Base-by-base conservation (phyloP, 345 rosid genomes). In the Lumnitzera racemosa region DNA sequence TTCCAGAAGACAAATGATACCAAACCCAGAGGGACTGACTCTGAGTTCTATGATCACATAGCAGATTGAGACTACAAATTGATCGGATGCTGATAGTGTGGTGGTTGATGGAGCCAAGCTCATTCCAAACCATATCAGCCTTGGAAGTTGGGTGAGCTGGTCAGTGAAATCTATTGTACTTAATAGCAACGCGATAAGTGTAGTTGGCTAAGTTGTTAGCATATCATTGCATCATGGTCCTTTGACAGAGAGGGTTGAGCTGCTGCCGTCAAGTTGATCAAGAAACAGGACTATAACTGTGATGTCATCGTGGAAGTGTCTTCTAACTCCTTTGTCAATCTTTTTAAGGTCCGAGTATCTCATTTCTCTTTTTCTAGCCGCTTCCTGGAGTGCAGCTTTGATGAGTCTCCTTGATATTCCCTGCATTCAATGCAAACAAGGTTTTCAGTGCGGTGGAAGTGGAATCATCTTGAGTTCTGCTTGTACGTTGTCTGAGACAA, bases 311-410 rank as follows among this genome's bases (percentile, higher is more conserved):
- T 88, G 96, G 61, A 88, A 88, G 73, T 88, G 92, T 56, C 96
- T 79, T 63, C 96, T 73, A 3, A 86, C 90, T 4, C 92, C 90
- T 43, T 70, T 62, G 43, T 72, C 74, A 2, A 88, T 80, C 77
- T 82, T 80, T 49, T 83, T 71, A 71, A 88, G 56, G 72, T 88
- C 90, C 36, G 88, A 65, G 72, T 82, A 82, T 70, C 96, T 80
- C 87, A 88, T 86, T 68, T 88, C 96, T 71, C 96, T 75, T 76
- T 83, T 88, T 82, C 63, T 86, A 15, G 96, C 96, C 59, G 96
- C 96, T 72, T 70, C 87, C 58, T 77, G 74, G n/a, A 86, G 55
- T 27, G 92, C 88, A 41, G 81, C 69, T 73, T 82, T 80, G 13
- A 86, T 66, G 20, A 88, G 84, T 72, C 83, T 83, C 79, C 81